These are phyloP conservation scores for Microsporum canis DNA, from an alignment of 2,329 filamentous ascomycete genomes.

Conservation along the genomic window DNA sequence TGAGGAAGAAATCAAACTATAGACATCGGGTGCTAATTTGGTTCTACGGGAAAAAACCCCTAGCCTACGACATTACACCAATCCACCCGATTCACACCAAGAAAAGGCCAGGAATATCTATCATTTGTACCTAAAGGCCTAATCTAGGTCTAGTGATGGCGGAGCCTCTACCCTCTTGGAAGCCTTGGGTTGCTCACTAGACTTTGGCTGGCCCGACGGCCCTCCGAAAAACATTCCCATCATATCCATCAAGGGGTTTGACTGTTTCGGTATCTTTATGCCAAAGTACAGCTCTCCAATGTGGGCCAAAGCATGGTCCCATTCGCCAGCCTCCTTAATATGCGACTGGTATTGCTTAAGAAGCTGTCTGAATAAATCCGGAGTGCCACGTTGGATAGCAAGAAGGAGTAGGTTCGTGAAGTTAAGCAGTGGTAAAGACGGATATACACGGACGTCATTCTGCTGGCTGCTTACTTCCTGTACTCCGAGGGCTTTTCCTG, in stretches of 20 bases:
- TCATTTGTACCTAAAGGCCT: constrained; percentile 12
- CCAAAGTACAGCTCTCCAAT: constrained; percentile 96
- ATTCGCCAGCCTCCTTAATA: constrained; percentile 63
- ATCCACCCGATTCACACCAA: background rate
- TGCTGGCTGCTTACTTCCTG: constrained; percentile 68
- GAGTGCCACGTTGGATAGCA: constrained; percentile 66
- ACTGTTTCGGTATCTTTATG: constrained; percentile 76
- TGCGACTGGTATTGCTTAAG: constrained; percentile 68
- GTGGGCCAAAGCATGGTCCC: constrained; percentile 72
- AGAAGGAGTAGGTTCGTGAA: constrained; percentile 79
- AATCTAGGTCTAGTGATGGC: constrained; percentile 37
- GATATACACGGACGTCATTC: constrained; percentile 71
- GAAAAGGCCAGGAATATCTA: background rate
- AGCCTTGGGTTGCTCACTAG: constrained; percentile 26
- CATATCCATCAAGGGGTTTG: constrained; percentile 93
- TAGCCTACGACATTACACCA: constrained; percentile 1
- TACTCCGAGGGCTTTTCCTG: constrained; percentile 53
- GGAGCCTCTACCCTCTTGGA: constrained; percentile 39
- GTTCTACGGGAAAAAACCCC: background rate
- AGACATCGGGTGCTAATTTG: constrained; percentile 4
- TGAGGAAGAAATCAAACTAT: constrained; percentile 41
- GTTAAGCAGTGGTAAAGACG: constrained; percentile 85
- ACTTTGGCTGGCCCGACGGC: constrained; percentile 31
- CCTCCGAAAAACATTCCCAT: constrained; percentile 91
- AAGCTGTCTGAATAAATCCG: constrained; percentile 70